Percentiles rank a stretch among this genome's conserved stretches.
These are phyloP conservation scores for Oryza rufipogon DNA, from an alignment of 176 grass and related monocot genomes.

Conservation along the genomic window DNA sequence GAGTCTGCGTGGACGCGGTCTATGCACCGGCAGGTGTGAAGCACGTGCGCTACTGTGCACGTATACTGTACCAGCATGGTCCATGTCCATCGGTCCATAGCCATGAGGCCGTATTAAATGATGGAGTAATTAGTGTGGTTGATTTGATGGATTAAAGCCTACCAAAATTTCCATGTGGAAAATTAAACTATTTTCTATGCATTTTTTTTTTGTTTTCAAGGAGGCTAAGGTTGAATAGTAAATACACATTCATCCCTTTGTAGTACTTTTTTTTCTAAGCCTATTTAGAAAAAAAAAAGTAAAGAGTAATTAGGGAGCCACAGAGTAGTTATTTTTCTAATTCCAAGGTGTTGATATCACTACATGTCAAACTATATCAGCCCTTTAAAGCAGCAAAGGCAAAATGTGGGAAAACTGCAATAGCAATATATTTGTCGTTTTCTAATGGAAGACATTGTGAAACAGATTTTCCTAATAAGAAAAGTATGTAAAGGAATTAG, in stretches of 20 bases:
- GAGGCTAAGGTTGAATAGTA: neutral
- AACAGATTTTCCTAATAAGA: neutral
- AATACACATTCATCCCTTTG: too few relatives aligned
- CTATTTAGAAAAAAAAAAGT: too few relatives aligned
- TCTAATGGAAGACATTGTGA: neutral
- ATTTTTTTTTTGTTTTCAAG: neutral
- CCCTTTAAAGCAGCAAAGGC: neutral
- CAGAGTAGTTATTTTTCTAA: too few relatives aligned
- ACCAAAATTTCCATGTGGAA: neutral
- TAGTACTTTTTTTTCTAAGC: too few relatives aligned
- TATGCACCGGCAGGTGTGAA: slow-evolving; percentile 30
- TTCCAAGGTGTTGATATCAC: too few relatives aligned
- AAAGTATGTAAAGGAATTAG: neutral
- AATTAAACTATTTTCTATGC: neutral
- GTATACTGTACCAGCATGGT: neutral
- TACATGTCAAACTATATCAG: neutral
- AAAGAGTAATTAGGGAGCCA: too few relatives aligned
- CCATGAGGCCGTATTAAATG: neutral
- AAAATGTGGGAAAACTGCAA: neutral
- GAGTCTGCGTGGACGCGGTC: neutral
- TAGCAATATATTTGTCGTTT: neutral
- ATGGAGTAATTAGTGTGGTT: neutral
- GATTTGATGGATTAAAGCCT: neutral
- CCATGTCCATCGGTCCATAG: neutral
- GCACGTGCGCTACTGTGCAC: slow-evolving; percentile 2